Base-by-base conservation (phyloP, 2,329 filamentous ascomycete genomes). In the Plectosphaerella sp. region DNA sequence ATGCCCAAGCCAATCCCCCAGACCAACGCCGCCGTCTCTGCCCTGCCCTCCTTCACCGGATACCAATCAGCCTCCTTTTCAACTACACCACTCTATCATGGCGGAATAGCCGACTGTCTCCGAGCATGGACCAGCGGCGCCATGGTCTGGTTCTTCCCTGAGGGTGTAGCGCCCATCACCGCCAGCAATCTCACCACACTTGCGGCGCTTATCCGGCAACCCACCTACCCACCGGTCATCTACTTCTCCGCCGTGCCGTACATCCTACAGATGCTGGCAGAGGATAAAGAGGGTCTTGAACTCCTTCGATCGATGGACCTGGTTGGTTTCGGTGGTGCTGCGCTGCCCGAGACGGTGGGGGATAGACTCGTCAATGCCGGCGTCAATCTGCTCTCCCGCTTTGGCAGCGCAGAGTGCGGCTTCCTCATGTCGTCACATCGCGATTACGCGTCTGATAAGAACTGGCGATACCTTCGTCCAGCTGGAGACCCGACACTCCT, bases 401-500 rank as follows among this genome's bases (percentile, higher is more conserved):
- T 83, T 62, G 84, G 84, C 2, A 87, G 82, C 58, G 80, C 82
- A 9, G 84, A 88, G 61, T 87, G 83, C 52, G 83, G 84, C 0
- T 87, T 87, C 54, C 62, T 87, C 14, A 72, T 87, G 61, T 84
- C 80, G 4, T 87, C 84, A 0, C 74, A 82, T 61, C 74, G 83
- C 20, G 67, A 82, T 22, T 87, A 79, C 52, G 53, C 51, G 0
- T 62, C 56, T 0, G 83, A 87, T 52, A 72, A 66, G n/a, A 76
- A 78, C 2, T 88, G 83, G 83, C 76, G 85, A 54, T 85, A 80
- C 54, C 69, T 87, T 1, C 73, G 83, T 10, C 64, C 71, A 2
- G 61, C 66, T 1, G 51, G 57, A 2, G 60, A 65, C 16, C 43
- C 64, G 2, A 48, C 62, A 0, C 57, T 69, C 50, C 56, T 81